Percentiles rank a stretch among this genome's conserved stretches.
Conservation (phyloP, 2,329 filamentous ascomycete species). For the Penicillium occitanis region DNA sequence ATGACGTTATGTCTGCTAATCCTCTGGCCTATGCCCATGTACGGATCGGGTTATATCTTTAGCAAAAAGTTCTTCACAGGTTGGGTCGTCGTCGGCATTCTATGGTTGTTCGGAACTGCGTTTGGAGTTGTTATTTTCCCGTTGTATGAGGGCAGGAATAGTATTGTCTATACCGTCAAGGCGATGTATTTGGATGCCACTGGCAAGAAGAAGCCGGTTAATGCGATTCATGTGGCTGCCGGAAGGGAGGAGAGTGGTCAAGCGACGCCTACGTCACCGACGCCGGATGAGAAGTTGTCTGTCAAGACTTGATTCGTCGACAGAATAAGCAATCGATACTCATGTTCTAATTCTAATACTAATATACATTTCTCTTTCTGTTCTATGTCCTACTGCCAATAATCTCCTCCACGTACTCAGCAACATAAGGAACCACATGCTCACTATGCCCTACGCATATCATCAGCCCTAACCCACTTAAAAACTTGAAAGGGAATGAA, state of each 20-base stretch:
- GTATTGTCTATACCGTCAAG: slow-evolving; percentile 61
- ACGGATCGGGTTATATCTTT: slow-evolving; percentile 78
- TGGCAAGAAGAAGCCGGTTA: slow-evolving; percentile 35
- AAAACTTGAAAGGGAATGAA: background rate
- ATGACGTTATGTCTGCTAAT: slow-evolving; percentile 72
- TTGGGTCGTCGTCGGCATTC: slow-evolving; percentile 73
- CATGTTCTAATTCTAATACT: background rate
- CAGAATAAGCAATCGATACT: background rate
- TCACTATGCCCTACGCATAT: slow-evolving; percentile 18
- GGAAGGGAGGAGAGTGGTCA: slow-evolving; percentile 40
- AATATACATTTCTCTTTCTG: background rate
- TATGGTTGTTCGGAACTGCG: slow-evolving; percentile 75
- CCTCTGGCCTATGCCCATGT: slow-evolving; percentile 92
- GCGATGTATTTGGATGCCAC: slow-evolving; percentile 62
- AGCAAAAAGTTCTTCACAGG: slow-evolving; percentile 78
- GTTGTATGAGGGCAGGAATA: slow-evolving; percentile 72
- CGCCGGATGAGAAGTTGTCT: slow-evolving; percentile 48
- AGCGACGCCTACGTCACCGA: slow-evolving; percentile 46
- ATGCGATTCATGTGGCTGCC: slow-evolving; percentile 23
- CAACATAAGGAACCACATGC: slow-evolving; percentile 21
- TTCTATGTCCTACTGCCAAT: background rate
- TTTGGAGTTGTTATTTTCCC: slow-evolving; percentile 78
- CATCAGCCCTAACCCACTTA: background rate
- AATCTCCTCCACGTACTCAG: slow-evolving; percentile 19
- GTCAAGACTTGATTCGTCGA: slow-evolving; percentile 25